Conservation (phyloP, 257 asterid species). For the Thymus mandschuricus region DNA sequence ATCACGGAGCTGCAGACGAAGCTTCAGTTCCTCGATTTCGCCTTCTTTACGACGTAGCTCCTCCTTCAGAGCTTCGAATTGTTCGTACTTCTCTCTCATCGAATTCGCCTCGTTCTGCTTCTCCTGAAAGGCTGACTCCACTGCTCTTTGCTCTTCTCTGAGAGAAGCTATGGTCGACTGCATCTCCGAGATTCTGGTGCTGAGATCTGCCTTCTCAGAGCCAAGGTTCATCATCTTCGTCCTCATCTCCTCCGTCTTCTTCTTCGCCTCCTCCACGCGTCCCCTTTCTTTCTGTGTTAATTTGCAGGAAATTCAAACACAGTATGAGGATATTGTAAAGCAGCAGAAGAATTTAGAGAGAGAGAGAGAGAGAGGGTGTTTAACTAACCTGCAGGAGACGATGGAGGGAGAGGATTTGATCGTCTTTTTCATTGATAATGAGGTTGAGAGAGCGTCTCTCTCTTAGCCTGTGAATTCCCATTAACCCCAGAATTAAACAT, state of each 20-base stretch:
- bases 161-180: conserved; percentile 67
- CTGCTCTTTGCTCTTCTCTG: conserved; percentile 55
- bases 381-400: conserved; percentile 60
- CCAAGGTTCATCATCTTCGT: conserved; percentile 46
- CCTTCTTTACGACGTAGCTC: conserved; percentile 39
- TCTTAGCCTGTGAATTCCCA: conserved; percentile 58
- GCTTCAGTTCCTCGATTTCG: conserved; percentile 49
- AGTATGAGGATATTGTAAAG: background rate
- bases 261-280: conserved; percentile 41
- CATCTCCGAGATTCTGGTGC: conserved; percentile 51
- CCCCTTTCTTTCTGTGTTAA: conserved; percentile 62
- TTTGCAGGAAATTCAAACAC: background rate
- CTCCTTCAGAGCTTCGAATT: conserved; percentile 37
- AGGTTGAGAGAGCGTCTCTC: conserved; percentile 52
- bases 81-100: conserved; percentile 33
- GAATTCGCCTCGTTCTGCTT: conserved; percentile 57
- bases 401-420: conserved; percentile 54
- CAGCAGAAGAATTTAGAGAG: background rate
- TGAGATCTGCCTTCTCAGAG: conserved; percentile 52
- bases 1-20: conserved; percentile 34
- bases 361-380: background rate
- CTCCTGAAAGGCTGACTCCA: conserved; percentile 49
- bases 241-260: conserved; percentile 63
- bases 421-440: conserved; percentile 52
- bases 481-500: conserved; percentile 53